Evolutionary conservation across 2,329 filamentous ascomycete species (phyloP).

Genomic region (Penicillium psychrosexuale): DNA sequence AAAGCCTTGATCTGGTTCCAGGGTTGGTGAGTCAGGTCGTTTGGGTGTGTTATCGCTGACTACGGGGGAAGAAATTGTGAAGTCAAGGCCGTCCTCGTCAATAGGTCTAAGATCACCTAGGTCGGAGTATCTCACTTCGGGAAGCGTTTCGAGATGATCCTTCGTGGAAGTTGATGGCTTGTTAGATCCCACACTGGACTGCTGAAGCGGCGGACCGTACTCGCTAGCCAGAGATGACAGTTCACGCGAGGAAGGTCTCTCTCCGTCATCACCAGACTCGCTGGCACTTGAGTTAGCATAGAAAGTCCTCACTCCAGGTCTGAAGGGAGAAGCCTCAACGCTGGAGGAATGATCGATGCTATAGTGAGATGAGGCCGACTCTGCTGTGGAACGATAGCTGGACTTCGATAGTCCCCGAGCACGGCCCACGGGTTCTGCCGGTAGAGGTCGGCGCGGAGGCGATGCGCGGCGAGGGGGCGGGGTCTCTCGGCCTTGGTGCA

Average conservation of each 20-base stretch:
- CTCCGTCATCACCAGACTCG: constrained; percentile 39
- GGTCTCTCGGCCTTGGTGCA: constrained; percentile 71
- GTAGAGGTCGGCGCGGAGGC: constrained; percentile 23
- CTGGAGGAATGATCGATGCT: constrained; percentile 31
- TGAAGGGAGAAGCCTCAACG: constrained; percentile 30
- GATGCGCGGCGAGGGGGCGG: constrained; percentile 44
- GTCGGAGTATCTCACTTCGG: constrained; percentile 39
- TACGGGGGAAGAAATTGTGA: neutral
- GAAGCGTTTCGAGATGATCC: constrained; percentile 31
- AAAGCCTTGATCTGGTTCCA: constrained; percentile 62
- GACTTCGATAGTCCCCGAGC: constrained; percentile 37
- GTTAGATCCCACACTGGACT: constrained; percentile 31
- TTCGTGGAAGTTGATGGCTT: constrained; percentile 29
- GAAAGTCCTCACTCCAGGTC: constrained; percentile 30
- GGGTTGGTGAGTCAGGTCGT: constrained; percentile 69
- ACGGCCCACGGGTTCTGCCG: constrained; percentile 25
- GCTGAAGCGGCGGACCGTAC: constrained; percentile 39
- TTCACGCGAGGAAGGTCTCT: constrained; percentile 25
- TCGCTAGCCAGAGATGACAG: constrained; percentile 28
- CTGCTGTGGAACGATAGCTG: constrained; percentile 37
- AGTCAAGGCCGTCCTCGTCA: constrained; percentile 32
- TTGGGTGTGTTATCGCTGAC: constrained; percentile 19
- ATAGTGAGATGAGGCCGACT: constrained; percentile 40
- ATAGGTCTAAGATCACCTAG: constrained; percentile 42
- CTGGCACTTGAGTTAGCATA: constrained; percentile 38